Evolutionary conservation across 257 asterid species (phyloP).

Genomic region (Scutellaria minor): DNA sequence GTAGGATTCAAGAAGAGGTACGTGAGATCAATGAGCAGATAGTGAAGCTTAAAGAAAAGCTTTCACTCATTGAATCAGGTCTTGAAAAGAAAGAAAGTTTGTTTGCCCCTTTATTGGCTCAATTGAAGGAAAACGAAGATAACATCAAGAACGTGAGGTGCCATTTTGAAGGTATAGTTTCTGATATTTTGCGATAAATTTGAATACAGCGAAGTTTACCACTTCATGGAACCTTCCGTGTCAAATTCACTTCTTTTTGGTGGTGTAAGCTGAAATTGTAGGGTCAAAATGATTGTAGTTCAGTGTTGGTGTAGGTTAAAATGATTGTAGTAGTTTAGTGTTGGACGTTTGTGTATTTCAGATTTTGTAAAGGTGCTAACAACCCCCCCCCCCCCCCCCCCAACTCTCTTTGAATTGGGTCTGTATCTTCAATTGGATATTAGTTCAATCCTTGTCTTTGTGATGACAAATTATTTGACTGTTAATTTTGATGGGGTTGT

Average conservation of each 20-base stretch:
- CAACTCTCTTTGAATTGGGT: not conserved
- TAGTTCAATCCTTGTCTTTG: too few relatives aligned
- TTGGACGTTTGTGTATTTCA: conserved; percentile 23
- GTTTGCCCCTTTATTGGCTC: conserved; percentile 43
- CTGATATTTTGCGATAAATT: not conserved
- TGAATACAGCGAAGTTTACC: too few relatives aligned
- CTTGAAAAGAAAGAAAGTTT: conserved; percentile 47
- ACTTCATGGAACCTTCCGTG: too few relatives aligned
- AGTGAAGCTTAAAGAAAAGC: conserved; percentile 51
- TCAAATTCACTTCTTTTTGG: too few relatives aligned
- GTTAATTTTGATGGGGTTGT: too few relatives aligned
- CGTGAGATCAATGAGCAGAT: conserved; percentile 50
- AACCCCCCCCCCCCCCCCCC: not conserved
- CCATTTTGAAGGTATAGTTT: conserved; percentile 43
- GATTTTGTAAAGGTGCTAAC: conserved; percentile 29
- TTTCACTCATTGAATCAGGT: conserved; percentile 31
- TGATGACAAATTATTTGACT: too few relatives aligned
- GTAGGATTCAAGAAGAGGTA: conserved; percentile 48
- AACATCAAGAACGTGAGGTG: conserved; percentile 28
- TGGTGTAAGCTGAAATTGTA: too few relatives aligned
- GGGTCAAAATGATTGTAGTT: too few relatives aligned
- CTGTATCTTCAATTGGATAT: too few relatives aligned
- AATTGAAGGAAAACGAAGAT: conserved; percentile 40
- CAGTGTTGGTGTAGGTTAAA: too few relatives aligned
- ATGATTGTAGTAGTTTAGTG: not conserved